Percentiles rank a stretch among this genome's conserved stretches.
These are phyloP conservation scores for Candida sithepensis DNA, from an alignment of 805 yeast genomes.

Conservation along the genomic window DNA sequence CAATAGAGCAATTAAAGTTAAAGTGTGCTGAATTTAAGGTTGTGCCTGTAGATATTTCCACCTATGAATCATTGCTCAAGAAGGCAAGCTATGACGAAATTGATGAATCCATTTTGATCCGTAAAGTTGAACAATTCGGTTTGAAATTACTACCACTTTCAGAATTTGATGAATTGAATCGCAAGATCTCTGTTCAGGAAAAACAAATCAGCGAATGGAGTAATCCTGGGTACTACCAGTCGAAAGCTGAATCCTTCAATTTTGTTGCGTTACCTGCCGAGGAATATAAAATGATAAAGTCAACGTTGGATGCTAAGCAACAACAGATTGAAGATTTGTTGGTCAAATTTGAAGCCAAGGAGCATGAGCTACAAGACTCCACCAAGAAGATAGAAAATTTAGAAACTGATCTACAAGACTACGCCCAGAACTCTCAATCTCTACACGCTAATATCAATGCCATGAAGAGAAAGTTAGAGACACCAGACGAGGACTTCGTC, in stretches of 20 bases:
- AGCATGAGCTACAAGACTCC: constrained; percentile 3
- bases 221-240: background rate
- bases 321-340: constrained; percentile 12
- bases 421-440: too few relatives aligned
- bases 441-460: too few relatives aligned
- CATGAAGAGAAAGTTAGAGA: constrained; percentile 1
- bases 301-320: constrained; percentile 3
- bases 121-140: constrained; percentile 17
- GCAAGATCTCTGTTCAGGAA: background rate
- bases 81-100: constrained; percentile 18
- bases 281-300: constrained; percentile 13
- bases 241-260: constrained; percentile 2
- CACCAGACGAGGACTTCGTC: constrained; percentile 19
- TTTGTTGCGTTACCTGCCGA: constrained; percentile 1
- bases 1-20: constrained; percentile 11
- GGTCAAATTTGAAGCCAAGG: background rate
- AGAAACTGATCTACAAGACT: background rate
- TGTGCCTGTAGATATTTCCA: constrained; percentile 16
- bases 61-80: constrained; percentile 23
- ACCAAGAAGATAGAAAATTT: background rate
- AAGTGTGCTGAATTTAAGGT: constrained; percentile 16
- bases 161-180: constrained; percentile 4
- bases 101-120: constrained; percentile 13
- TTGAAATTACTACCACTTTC: constrained; percentile 12
- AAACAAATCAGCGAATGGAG: background rate